Base-by-base conservation (phyloP, 1,284 basidiomycete species). In the Volvariella surrecta region DNA sequence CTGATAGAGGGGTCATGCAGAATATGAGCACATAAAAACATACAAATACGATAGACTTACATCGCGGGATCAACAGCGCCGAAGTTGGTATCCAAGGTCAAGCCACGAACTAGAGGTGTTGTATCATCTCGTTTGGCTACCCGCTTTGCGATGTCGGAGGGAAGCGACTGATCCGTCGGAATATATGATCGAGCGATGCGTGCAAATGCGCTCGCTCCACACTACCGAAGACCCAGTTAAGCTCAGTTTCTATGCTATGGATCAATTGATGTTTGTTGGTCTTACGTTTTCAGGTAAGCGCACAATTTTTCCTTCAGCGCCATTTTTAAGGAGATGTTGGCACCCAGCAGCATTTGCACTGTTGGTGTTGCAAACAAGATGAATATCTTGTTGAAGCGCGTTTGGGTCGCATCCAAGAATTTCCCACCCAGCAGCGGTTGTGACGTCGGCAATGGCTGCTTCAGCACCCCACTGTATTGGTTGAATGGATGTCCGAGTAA, bases 361-460 rank as follows among this genome's bases (percentile, higher is more conserved):
- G 19, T 61, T 56, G 31, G 54, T 56, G 13, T 45, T 56, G 53
- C 75, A 76, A 2, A 74, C 71, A 11, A 74, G 57, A 7, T 70
- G 67, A 40, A 78, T 67, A 39, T 70, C 63, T 48, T 77, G 74
- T 15, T 59, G 46, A 4, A 60, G 50, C 1, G 56, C 50, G 40
- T 62, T 58, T 2, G 66, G 48, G 38, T 68, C 58, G 51, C 75
- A 77, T 42, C 56, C 61, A 35, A 74, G 48, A 41, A 78, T 73
- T 16, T 63, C 55, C 74, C 75, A 78, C 37, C 73, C 74, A 10
- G 70, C 71, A 4, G 72, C 72, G 6, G 55, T 40, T 0, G 75
- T 76, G 43, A 78, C 68, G 50, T 79, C 75, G 3, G 72, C 68
- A 32, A 78, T 70, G 3, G 70, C 60, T 20, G 53, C 53, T 1